Base-by-base conservation (phyloP, 176 grass and related monocot genomes). In the Puya raimondii region DNA sequence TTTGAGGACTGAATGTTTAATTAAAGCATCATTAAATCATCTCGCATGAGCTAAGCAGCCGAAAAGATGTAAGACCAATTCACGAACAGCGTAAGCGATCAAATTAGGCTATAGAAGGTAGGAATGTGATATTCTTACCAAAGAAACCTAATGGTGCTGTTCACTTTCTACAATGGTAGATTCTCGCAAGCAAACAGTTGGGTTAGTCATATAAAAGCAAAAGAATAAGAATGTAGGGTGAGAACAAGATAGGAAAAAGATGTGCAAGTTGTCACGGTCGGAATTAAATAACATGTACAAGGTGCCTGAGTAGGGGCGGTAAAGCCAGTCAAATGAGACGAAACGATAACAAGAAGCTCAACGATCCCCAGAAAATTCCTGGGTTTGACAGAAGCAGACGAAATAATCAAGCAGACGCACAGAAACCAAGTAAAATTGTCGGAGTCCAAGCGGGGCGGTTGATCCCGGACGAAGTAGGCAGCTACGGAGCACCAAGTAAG, bases 401-500 rank as follows among this genome's bases (percentile, higher is more conserved):
- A 29, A 29, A 3, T 29, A 29, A 29, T 29, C 2, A 29, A 29
- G 27, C 27, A 29, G 27, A 29, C 27, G 3, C 27, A 29, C 27
- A 29, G 27, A 29, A 29, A 29, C 27, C 27, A 16, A 54, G 29
- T 68, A 25, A 13, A 68, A 15, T 27, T 48, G 67, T 69, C 57
- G 53, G 1, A 66, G 50, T 15, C 64, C 27, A 33, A 29, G 27
- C 27, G 27, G 27, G 27, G 27, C 0, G 27, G 27, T 29, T 29
- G 27, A 29, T 29, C 27, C 11, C 22, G 81, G 68, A 27, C 12
- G 17, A 15, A 27, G 64, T 25, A 23, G 18, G 76, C 22, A 14
- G 42, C 64, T 50, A 75, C 48, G 64, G 1, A 68, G 65, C 49
- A 1, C 4, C 13, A 63, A 12, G 73, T 50, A 73, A 76, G 53